Base-by-base conservation (phyloP, 768 basidiomycete species). In the Leccinum variicolor region DNA sequence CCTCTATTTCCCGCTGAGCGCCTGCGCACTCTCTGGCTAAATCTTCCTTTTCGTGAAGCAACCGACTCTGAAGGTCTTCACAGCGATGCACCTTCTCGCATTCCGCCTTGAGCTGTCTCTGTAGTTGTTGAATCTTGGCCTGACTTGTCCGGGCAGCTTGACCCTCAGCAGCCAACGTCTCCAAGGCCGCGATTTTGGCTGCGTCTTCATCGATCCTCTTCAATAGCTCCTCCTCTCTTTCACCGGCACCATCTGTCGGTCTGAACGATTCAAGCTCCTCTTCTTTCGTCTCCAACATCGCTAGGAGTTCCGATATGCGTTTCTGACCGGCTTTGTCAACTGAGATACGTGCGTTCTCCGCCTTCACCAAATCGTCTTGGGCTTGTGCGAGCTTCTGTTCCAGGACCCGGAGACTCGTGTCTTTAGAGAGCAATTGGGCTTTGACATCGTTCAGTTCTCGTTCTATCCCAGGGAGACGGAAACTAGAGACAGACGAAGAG, bases 191-290 rank as follows among this genome's bases (percentile, higher is more conserved):
- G 34, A 89, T 84, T 70, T 84, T 87, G 6, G 81, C 83, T 50
- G 85, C 85, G 60, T 90, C 87, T 64, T 88, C 86, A 46, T 90
- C 87, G 28, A 91, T 83, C 61, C 89, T 77, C 69, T 79, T 77
- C 67, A 86, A 59, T 28, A 90, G 65, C 54, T 84, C 84, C 25
- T 80, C 78, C 66, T 90, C 89, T 52, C 89, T 75, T 57, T 75
- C 74, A 21, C 71, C 75, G 26, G 77, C 70, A 50, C 68, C 65
- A 2, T 74, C 81, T 23, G 71, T 65, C 8, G 69, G 75, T 64
- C 66, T 75, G 46, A 83, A 54, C 45, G 74, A 78, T 19, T 70
- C 71, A 10, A 90, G 61, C 59, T 90, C 89, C 41, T 84, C 83
- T 28, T 85, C 82, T 63, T 78, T 84, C 62, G 81, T 82, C 47